Conservation (phyloP, 495 filamentous ascomycete genomes). For the Parmelia sp. region DNA sequence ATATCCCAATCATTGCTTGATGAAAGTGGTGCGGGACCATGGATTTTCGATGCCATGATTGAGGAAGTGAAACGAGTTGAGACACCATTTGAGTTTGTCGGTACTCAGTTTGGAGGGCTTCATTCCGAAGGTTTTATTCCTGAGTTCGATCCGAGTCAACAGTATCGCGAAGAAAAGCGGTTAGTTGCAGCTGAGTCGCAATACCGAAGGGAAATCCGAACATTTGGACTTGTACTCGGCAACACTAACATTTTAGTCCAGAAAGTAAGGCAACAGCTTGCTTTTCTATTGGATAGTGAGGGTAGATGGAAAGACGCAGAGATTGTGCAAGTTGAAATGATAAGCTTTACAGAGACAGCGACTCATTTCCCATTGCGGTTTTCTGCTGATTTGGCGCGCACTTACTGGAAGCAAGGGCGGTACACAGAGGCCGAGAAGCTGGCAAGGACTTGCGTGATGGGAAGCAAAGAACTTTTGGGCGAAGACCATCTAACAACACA, state of each 20-base stretch:
- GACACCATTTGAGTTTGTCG: background rate
- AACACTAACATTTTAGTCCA: background rate
- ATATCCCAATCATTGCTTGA: background rate
- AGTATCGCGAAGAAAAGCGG: background rate
- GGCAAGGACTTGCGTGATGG: background rate
- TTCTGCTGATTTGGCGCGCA: conserved; percentile 20
- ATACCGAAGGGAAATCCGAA: background rate
- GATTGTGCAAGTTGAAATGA: conserved; percentile 21
- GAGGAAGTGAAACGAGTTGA: background rate
- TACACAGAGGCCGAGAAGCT: conserved; percentile 32
- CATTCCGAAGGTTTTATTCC: background rate
- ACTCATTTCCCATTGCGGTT: too few species aligned
- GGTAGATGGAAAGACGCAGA: conserved; percentile 38
- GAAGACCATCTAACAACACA: too few species aligned
- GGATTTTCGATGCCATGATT: background rate
- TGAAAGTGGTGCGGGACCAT: background rate
- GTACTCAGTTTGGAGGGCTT: background rate
- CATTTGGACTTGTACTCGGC: background rate
- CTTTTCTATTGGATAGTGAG: conserved; percentile 18
- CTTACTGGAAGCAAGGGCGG: conserved; percentile 24
- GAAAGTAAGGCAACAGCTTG: background rate
- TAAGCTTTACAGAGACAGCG: background rate
- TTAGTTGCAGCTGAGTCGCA: background rate
- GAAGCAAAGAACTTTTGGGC: too few species aligned
- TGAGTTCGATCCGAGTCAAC: background rate